These are phyloP conservation scores for Monilinia fructicola DNA, from an alignment of 2,329 filamentous ascomycete species.

Conservation along the genomic window DNA sequence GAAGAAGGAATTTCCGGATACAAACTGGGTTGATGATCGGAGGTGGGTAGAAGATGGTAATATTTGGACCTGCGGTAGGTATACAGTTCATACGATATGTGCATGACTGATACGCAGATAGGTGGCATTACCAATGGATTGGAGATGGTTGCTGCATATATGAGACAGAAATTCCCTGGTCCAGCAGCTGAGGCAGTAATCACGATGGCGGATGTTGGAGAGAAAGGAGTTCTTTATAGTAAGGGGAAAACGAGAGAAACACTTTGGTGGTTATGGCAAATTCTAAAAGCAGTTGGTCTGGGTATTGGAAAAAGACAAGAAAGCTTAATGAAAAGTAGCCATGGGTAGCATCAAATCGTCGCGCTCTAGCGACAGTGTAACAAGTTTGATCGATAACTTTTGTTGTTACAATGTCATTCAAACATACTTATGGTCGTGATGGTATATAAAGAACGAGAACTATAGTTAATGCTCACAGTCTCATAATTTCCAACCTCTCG, in stretches of 20 bases:
- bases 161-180: conserved; percentile 47
- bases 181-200: conserved; percentile 47
- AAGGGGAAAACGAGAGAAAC: conserved; percentile 42
- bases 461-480: neutral
- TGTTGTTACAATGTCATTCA: neutral
- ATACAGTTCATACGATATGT: neutral
- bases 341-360: neutral
- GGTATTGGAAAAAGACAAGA: conserved; percentile 31
- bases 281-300: conserved; percentile 43
- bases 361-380: neutral
- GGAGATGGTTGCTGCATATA: conserved; percentile 55
- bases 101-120: conserved; percentile 24
- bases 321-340: neutral
- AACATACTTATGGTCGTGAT: neutral
- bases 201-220: conserved; percentile 50
- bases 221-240: conserved; percentile 48
- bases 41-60: conserved; percentile 55
- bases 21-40: conserved; percentile 48
- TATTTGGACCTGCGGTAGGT: conserved; percentile 52
- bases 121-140: conserved; percentile 56
- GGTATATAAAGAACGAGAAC: neutral
- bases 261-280: conserved; percentile 43
- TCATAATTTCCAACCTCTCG: neutral
- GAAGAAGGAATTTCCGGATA: conserved; percentile 42
- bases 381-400: neutral